These are phyloP conservation scores for Hericium alpestre DNA, from an alignment of 768 basidiomycete genomes.

Conservation along the genomic window DNA sequence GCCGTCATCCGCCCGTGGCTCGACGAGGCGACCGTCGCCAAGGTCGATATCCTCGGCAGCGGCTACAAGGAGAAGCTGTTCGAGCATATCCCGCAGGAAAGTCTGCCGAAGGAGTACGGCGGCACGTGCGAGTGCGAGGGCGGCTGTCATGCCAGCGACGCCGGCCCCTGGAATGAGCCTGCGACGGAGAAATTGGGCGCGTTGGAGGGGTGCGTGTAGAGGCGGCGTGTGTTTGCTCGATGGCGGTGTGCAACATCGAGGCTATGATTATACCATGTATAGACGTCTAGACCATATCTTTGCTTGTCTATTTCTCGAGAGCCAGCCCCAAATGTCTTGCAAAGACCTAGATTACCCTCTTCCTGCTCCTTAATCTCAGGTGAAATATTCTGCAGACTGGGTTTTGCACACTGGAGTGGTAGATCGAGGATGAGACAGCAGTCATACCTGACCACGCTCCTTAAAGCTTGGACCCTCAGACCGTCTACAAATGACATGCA, in stretches of 20 bases:
- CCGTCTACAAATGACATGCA: too few relatives aligned
- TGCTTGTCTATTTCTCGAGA: not conserved
- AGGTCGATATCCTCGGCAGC: constrained; percentile 83
- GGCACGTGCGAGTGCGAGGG: constrained; percentile 68
- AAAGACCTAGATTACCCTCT: not conserved
- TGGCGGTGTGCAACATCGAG: too few relatives aligned
- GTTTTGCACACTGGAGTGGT: too few relatives aligned
- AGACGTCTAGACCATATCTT: too few relatives aligned
- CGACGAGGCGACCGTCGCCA: constrained; percentile 88
- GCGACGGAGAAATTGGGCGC: not conserved
- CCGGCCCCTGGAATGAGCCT: constrained; percentile 79
- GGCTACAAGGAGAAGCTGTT: constrained; percentile 67
- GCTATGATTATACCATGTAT: too few relatives aligned
- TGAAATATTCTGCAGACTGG: too few relatives aligned
- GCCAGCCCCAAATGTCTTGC: not conserved
- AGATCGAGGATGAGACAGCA: too few relatives aligned
- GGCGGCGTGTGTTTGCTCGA: not conserved
- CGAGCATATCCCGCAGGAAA: constrained; percentile 76
- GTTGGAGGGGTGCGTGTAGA: too few relatives aligned
- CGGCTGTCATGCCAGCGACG: constrained; percentile 83
- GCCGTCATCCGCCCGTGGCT: constrained; percentile 83
- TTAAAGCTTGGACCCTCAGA: too few relatives aligned
- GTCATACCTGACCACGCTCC: too few relatives aligned
- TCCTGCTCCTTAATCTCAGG: too few relatives aligned
- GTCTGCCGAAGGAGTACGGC: constrained; percentile 78